Conservation (phyloP, 2,329 filamentous ascomycete genomes). For the Sclerotinia subarctica region DNA sequence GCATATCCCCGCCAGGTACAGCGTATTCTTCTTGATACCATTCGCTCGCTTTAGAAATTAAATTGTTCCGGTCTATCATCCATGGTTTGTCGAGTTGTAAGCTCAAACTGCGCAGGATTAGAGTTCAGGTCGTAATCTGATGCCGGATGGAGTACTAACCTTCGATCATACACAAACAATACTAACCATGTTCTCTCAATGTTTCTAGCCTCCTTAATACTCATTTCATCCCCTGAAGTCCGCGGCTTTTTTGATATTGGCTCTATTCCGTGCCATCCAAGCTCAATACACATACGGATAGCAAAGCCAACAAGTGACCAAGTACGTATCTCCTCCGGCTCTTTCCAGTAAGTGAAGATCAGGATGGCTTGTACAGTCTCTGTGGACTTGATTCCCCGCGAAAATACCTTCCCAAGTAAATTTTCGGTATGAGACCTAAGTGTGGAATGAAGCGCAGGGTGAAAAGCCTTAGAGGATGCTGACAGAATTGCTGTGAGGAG, state of each 20-base stretch:
- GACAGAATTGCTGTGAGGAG: slow-evolving; percentile 40
- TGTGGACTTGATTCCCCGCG: slow-evolving; percentile 40
- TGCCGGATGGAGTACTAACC: slow-evolving; percentile 31
- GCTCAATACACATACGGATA: slow-evolving; percentile 43
- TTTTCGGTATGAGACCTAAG: slow-evolving; percentile 38
- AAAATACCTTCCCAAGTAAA: slow-evolving; percentile 37
- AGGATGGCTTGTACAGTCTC: slow-evolving; percentile 43
- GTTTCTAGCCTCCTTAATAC: slow-evolving; percentile 37
- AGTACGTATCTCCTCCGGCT: slow-evolving; percentile 42
- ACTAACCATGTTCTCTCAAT: slow-evolving; percentile 42
- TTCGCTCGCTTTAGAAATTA: slow-evolving; percentile 40
- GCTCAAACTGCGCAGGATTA: slow-evolving; percentile 38
- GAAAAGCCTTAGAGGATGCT: slow-evolving; percentile 41
- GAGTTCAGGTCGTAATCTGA: not conserved
- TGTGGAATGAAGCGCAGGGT: slow-evolving; percentile 37
- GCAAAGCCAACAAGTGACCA: slow-evolving; percentile 44
- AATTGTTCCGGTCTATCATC: slow-evolving; percentile 43
- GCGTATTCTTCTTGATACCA: slow-evolving; percentile 40
- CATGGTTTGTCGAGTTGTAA: slow-evolving; percentile 44
- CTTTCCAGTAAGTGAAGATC: slow-evolving; percentile 45
- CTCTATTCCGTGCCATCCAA: slow-evolving; percentile 40
- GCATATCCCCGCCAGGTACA: slow-evolving; percentile 37
- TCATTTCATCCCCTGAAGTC: not conserved
- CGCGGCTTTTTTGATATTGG: slow-evolving; percentile 18
- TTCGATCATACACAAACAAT: slow-evolving; percentile 43